These are phyloP conservation scores for Diutina catenulata DNA, from an alignment of 1,139 yeast genomes.

Conservation along the genomic window DNA sequence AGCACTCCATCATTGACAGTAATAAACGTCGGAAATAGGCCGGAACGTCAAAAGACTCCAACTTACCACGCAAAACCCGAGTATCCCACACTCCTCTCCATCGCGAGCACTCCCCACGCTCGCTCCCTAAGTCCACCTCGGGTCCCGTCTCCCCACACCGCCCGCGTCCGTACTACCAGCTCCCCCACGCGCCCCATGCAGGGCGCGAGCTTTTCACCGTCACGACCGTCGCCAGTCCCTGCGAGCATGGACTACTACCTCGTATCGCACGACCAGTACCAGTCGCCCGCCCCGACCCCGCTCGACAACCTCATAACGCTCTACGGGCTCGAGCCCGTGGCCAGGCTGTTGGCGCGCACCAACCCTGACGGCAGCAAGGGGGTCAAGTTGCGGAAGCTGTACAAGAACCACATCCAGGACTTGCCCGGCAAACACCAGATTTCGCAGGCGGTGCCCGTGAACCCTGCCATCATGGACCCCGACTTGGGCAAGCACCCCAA, in stretches of 20 bases:
- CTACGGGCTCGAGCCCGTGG: constrained; percentile 57
- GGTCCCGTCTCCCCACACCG: too few relatives aligned
- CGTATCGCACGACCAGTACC: constrained; percentile 14
- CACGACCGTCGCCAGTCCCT: too few relatives aligned
- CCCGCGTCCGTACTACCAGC: too few relatives aligned
- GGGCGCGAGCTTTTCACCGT: too few relatives aligned
- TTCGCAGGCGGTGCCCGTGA: constrained; percentile 31
- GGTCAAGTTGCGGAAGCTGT: constrained; percentile 82
- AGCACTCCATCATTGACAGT: too few relatives aligned
- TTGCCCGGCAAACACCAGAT: constrained; percentile 71
- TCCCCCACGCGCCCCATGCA: too few relatives aligned
- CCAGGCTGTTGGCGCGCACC: constrained; percentile 75
- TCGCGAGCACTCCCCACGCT: too few relatives aligned
- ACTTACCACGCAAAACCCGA: too few relatives aligned
- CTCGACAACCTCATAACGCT: constrained; percentile 54
- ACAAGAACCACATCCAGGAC: constrained; percentile 82
- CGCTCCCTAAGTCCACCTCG: too few relatives aligned
- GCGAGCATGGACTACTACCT: constrained; percentile 4
- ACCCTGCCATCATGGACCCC: constrained; percentile 39
- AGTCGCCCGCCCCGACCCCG: constrained; percentile 54
- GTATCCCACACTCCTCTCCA: too few relatives aligned
- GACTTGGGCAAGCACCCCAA: constrained; percentile 26
- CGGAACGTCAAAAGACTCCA: too few relatives aligned
- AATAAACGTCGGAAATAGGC: too few relatives aligned
- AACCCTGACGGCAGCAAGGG: constrained; percentile 86